Conservation (phyloP, 108 stramenopile genomes). For the Conticribra weissflogii region DNA sequence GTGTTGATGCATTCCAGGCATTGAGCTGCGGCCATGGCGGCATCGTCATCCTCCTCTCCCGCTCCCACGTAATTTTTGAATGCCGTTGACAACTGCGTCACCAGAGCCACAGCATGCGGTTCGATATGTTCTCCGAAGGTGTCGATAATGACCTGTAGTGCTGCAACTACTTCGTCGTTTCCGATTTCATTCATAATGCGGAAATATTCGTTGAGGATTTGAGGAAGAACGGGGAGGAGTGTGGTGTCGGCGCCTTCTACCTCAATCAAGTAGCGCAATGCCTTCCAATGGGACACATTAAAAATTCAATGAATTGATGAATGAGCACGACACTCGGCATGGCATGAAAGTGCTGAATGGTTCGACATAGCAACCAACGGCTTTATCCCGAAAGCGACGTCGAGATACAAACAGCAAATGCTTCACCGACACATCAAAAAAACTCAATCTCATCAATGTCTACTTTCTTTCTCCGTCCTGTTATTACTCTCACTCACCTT, state of each 20-base stretch:
- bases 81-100: slow-evolving; percentile 85
- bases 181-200: slow-evolving; percentile 98
- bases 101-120: slow-evolving; percentile 91
- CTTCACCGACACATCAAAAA: too few species aligned
- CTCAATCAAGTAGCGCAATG: slow-evolving; percentile 91
- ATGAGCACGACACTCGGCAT: too few species aligned
- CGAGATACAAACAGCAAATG: too few species aligned
- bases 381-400: too few species aligned
- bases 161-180: slow-evolving; percentile 94
- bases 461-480: too few species aligned
- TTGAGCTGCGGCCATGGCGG: slow-evolving; percentile 95
- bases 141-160: slow-evolving; percentile 92
- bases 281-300: slow-evolving; percentile 11
- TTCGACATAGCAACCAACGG: too few species aligned
- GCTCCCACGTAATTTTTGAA: slow-evolving; percentile 90
- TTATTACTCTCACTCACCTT: slow-evolving; percentile 33
- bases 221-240: slow-evolving; percentile 90
- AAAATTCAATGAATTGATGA: neutral
- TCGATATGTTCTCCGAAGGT: slow-evolving; percentile 95
- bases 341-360: too few species aligned
- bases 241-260: slow-evolving; percentile 88
- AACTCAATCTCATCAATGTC: too few species aligned
- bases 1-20: slow-evolving; percentile 96
- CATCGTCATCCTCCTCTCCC: slow-evolving; percentile 96
- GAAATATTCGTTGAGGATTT: slow-evolving; percentile 95